Percentiles rank a stretch among this genome's conserved stretches.
Evolutionary conservation across 2,329 filamentous ascomycete genomes (phyloP).

Genomic region (Scedosporium apiospermum): DNA sequence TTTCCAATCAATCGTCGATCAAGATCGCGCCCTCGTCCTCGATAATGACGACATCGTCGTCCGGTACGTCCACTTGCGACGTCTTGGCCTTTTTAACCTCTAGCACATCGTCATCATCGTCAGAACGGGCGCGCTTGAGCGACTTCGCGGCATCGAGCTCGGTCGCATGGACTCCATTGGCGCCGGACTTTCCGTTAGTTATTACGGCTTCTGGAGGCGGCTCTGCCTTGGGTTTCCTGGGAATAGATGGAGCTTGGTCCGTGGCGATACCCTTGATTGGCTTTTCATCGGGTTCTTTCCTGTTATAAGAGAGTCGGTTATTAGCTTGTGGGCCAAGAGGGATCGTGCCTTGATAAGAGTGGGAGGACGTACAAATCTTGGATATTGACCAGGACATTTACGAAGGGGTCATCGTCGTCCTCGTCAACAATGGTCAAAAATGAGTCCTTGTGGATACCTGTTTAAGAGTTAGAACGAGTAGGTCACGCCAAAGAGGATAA

Average conservation of each 20-base stretch:
- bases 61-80: constrained; percentile 27
- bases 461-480: constrained; percentile 14
- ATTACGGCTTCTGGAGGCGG: constrained; percentile 19
- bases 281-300: constrained; percentile 37
- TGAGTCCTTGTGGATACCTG: constrained; percentile 59
- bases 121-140: constrained; percentile 36
- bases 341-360: neutral
- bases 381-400: constrained; percentile 70
- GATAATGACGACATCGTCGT: constrained; percentile 30
- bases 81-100: constrained; percentile 34
- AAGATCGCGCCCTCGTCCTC: constrained; percentile 44
- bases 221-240: constrained; percentile 41
- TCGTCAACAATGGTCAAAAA: constrained; percentile 83
- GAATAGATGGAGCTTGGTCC: constrained; percentile 37
- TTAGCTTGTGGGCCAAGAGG: neutral
- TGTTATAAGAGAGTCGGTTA: constrained; percentile 22
- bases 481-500: neutral
- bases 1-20: constrained; percentile 49
- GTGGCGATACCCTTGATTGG: constrained; percentile 39
- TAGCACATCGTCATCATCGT: constrained; percentile 23
- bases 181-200: constrained; percentile 27
- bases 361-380: constrained; percentile 43
- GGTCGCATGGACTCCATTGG: constrained; percentile 30
- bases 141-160: constrained; percentile 18
- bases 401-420: constrained; percentile 61